phyloP scores from a whole-genome alignment of 2,329 filamentous ascomycete species.

The Samsoniella hepiali region DNA sequence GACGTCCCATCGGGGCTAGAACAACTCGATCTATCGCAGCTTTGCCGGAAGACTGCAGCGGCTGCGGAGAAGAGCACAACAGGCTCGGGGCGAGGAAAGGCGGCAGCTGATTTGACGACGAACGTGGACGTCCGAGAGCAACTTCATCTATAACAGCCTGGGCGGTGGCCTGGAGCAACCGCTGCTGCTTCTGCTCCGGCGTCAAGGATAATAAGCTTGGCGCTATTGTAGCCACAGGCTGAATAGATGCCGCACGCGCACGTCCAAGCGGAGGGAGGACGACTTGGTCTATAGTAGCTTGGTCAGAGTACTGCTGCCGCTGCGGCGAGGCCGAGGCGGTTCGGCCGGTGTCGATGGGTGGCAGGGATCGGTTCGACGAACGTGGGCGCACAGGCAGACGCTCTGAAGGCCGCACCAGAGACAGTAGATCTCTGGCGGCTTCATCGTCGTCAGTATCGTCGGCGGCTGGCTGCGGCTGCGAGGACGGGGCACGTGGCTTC shows the following conservation, averaged over 20 bases:
- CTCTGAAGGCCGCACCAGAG: background rate
- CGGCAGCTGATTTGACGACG: background rate
- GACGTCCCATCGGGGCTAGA: no score
- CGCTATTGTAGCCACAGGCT: background rate
- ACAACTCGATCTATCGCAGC: no score
- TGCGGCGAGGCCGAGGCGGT: background rate
- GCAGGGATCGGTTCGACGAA: background rate
- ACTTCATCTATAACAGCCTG: background rate
- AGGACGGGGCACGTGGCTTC: background rate
- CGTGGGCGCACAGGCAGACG: background rate
- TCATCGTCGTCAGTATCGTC: background rate
- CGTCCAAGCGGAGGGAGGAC: background rate
- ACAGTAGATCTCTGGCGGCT: background rate
- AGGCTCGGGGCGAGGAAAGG: background rate
- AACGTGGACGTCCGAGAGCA: background rate
- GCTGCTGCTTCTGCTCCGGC: background rate
- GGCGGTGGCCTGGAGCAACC: background rate
- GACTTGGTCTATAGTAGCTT: background rate
- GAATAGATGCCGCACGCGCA: background rate
- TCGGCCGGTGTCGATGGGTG: background rate
- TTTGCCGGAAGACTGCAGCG: no score
- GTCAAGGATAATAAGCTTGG: background rate
- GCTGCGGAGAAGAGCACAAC: background rate
- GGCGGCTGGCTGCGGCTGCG: background rate
- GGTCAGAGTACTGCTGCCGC: no score